phyloP scores from a whole-genome alignment of 805 yeast species.

The Jamesozyma rosinii region DNA sequence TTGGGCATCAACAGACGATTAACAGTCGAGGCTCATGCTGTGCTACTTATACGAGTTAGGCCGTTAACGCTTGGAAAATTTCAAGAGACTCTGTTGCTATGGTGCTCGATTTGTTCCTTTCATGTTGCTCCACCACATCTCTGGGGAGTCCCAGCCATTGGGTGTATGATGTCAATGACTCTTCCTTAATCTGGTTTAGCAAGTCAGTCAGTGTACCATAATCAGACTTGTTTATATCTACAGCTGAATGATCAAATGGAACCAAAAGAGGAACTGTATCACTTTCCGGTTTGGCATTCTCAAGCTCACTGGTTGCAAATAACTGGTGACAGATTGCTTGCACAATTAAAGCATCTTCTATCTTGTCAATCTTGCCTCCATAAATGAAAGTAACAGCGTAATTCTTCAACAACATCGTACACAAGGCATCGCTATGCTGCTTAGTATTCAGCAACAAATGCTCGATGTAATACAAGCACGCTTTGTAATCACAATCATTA shows the following conservation, averaged over 20 bases:
- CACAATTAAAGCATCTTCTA: constrained; percentile 32
- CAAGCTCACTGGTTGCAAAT: constrained; percentile 1
- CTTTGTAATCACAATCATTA: constrained; percentile 59
- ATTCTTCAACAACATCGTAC: not conserved
- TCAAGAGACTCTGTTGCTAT: not conserved
- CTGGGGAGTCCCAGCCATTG: constrained; percentile 1
- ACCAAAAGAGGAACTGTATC: not conserved
- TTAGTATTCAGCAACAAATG: constrained; percentile 7
- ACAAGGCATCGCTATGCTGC: not conserved
- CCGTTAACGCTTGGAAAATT: not conserved
- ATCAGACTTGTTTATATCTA: not conserved
- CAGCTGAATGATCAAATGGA: not conserved
- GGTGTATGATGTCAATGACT: not conserved
- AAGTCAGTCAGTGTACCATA: not conserved
- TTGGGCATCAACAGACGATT: too few species aligned
- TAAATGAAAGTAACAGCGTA: constrained; percentile 14
- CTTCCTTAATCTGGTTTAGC: not conserved
- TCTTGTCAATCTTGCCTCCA: constrained; percentile 44
- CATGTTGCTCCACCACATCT: not conserved
- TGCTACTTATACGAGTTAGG: not conserved
- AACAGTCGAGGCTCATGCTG: too few species aligned
- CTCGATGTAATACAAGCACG: constrained; percentile 39
- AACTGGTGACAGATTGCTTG: constrained; percentile 6
- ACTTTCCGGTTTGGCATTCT: not conserved
- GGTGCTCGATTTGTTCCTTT: not conserved